Evolutionary conservation across 2,329 filamentous ascomycete genomes (phyloP), one percentile per base, ranked within the genome.

Genomic region (Sporothrix curviconia): DNA sequence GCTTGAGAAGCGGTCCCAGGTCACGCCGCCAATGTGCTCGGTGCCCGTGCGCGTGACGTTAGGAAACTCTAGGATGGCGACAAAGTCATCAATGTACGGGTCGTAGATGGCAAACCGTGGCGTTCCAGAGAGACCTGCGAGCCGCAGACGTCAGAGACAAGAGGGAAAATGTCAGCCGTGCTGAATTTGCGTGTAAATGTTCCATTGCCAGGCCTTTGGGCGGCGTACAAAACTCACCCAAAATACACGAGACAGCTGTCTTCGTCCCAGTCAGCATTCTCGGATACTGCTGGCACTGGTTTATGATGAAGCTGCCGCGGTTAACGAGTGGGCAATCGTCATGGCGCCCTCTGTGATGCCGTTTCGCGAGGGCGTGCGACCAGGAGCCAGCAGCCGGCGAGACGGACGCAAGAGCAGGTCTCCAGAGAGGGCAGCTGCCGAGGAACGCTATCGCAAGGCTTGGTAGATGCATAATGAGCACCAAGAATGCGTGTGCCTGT

Each of bases 181-280:
- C n/a, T n/a, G n/a, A n/a, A n/a, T n/a, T n/a, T n/a, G n/a, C n/a
- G n/a, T n/a, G n/a, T n/a, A n/a, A n/a, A n/a, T n/a, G n/a, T n/a
- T n/a, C n/a, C n/a, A n/a, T n/a, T n/a, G n/a, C n/a, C n/a, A n/a
- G n/a, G n/a, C n/a, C n/a, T n/a, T n/a, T n/a, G n/a, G n/a, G n/a
- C n/a, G n/a, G n/a, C n/a, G n/a, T n/a, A n/a, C n/a, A n/a, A 32
- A 4, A 57, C 62, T 24, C 39, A 69, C 67, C 67, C 66, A 32
- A 72, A 67, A 52, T 68, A 70, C 19, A 70, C 56, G 25, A 69
- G 61, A 49, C 69, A 72, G 17, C 61, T 59, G n/a, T 66, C 59
- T 6, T 61, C 52, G 59, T 72, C 67, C 59, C 68, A 72, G 46
- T 72, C 70, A 5, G 66, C 68, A 39, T 72, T 71, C 52, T 71